phyloP scores from a whole-genome alignment of 2,329 filamentous ascomycete species.

The Dothistroma septosporum region DNA sequence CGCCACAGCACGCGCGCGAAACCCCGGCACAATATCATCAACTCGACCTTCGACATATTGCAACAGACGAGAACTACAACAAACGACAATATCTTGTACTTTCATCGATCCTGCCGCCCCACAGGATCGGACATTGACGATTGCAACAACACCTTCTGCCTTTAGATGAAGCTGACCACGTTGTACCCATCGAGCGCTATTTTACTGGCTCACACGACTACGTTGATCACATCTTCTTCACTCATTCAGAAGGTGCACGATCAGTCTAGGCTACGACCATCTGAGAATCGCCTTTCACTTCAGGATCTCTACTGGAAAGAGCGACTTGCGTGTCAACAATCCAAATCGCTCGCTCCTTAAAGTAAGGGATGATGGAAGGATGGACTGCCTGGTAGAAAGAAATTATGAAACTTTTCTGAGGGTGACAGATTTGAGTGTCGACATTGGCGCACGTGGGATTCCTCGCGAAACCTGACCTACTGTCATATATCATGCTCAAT shows the following conservation, averaged over 20 bases:
- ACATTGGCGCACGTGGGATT: conserved; percentile 5
- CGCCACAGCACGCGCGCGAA: conserved; percentile 8
- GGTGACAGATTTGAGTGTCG: not conserved
- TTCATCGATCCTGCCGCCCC: conserved; percentile 21
- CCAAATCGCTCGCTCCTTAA: not conserved
- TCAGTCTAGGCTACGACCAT: conserved; percentile 26
- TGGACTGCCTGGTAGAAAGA: conserved; percentile 22
- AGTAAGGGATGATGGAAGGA: not conserved
- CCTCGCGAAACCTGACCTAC: conserved; percentile 1
- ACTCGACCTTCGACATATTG: conserved; percentile 3
- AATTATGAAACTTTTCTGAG: conserved; percentile 14
- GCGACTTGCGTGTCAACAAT: not conserved
- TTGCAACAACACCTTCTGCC: conserved; percentile 15
- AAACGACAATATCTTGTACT: conserved; percentile 8
- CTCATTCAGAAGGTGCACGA: conserved; percentile 29
- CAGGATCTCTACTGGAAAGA: not conserved
- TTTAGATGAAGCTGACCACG: conserved; percentile 14
- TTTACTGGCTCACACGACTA: conserved; percentile 17
- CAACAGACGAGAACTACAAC: conserved; percentile 5
- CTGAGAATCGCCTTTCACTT: not conserved
- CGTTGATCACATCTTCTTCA: conserved; percentile 34
- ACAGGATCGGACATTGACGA: conserved; percentile 18
- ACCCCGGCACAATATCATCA: not conserved
- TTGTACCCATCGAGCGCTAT: conserved; percentile 14
- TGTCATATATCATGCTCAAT: conserved; percentile 13